A percentile compares a stretch with the other conserved stretches of the same genome.
Evolutionary conservation across 768 basidiomycete genomes (phyloP).

Genomic region (Hypholoma fasciculare): DNA sequence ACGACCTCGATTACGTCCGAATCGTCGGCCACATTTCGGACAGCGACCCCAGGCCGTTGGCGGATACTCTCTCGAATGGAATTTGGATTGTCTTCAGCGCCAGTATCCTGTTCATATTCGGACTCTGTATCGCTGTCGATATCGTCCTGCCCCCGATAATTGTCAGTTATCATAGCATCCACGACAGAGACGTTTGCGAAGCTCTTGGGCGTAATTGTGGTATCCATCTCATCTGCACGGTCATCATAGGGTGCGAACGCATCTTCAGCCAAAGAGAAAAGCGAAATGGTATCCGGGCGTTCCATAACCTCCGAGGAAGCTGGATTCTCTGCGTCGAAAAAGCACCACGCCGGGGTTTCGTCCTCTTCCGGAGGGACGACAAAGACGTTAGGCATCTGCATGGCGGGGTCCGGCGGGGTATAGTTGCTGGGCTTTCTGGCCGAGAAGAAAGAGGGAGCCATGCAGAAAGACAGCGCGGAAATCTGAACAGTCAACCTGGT

Average conservation of each 20-base stretch:
- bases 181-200: constrained; percentile 27
- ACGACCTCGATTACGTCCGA: constrained; percentile 64
- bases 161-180: constrained; percentile 28
- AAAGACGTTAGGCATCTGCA: constrained; percentile 50
- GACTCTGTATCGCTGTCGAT: constrained; percentile 22
- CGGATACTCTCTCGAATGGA: constrained; percentile 15
- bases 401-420: constrained; percentile 12
- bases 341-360: constrained; percentile 52
- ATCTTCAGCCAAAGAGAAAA: background rate
- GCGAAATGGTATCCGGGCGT: constrained; percentile 9
- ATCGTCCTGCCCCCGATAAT: constrained; percentile 24
- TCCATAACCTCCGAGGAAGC: constrained; percentile 13
- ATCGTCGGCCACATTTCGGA: constrained; percentile 35
- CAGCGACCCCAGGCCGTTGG: constrained; percentile 11
- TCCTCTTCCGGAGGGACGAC: constrained; percentile 63
- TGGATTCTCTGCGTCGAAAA: constrained; percentile 47
- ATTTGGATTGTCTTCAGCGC: constrained; percentile 16
- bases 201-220: constrained; percentile 24
- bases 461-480: constrained; percentile 7
- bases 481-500: constrained; percentile 13
- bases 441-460: constrained; percentile 6
- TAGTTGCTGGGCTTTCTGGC: background rate
- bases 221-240: constrained; percentile 5
- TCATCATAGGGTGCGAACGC: constrained; percentile 18
- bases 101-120: constrained; percentile 20